A percentile compares a stretch with the other conserved stretches of the same genome.
phyloP scores from a whole-genome alignment of 306 rosid genomes.

The Senna tora region DNA sequence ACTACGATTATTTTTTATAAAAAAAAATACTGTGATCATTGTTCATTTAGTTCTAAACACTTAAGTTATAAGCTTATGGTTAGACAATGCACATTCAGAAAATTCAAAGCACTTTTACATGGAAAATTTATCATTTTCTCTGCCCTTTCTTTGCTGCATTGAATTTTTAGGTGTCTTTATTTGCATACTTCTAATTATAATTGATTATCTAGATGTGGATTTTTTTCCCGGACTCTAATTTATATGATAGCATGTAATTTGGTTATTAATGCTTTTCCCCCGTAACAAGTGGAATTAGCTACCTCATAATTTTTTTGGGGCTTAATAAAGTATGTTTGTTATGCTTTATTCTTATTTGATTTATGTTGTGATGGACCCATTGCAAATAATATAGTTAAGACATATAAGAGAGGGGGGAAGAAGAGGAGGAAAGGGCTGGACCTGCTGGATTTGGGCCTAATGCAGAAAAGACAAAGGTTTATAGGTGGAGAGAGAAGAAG shows the following conservation, averaged over 20 bases:
- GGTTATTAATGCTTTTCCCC: background rate
- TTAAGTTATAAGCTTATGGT: background rate
- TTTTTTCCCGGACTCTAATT: background rate
- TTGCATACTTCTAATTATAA: background rate
- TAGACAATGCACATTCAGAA: background rate
- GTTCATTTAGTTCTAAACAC: background rate
- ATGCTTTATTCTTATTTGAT: conserved; percentile 1
- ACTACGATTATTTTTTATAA: background rate
- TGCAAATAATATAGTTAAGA: too few relatives aligned
- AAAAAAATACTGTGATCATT: background rate
- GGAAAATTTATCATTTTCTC: background rate
- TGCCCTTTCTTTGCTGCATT: conserved; percentile 2
- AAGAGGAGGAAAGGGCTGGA: too few relatives aligned
- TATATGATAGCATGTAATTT: background rate
- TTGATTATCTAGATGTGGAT: background rate
- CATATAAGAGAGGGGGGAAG: too few relatives aligned
- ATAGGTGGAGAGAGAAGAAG: too few relatives aligned
- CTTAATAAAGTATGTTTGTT: background rate
- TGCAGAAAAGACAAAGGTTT: too few relatives aligned
- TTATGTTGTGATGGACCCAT: too few relatives aligned
- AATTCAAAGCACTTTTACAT: background rate
- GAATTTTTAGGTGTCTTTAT: background rate
- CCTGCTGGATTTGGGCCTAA: too few relatives aligned
- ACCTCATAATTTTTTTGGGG: background rate
- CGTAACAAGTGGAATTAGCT: too few relatives aligned